These are phyloP conservation scores for Phytophthora cryptogea DNA, from an alignment of 352 stramenopile genomes.

Conservation along the genomic window DNA sequence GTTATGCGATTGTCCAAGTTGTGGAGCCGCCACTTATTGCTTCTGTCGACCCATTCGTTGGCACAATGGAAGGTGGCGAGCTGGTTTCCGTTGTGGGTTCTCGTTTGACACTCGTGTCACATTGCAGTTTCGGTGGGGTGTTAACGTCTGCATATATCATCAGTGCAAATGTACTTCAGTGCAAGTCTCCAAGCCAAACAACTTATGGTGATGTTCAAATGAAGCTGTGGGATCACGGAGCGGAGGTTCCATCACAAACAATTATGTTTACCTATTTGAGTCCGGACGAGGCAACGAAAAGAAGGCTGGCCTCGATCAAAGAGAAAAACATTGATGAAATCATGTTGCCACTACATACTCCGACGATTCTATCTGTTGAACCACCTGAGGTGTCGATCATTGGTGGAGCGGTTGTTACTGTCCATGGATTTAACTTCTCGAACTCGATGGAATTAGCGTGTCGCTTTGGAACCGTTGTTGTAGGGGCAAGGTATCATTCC, in stretches of 20 bases:
- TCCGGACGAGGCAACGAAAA: conserved; percentile 16
- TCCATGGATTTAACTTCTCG: conserved; percentile 78
- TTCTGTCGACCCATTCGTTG: conserved; percentile 36
- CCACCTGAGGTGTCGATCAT: conserved; percentile 17
- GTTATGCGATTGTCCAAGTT: conserved; percentile 45
- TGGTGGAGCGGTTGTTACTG: conserved; percentile 70
- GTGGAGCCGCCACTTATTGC: conserved; percentile 53
- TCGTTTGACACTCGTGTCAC: conserved; percentile 53
- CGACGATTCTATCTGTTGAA: conserved; percentile 28
- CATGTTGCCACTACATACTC: conserved; percentile 1
- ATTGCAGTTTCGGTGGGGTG: conserved; percentile 73
- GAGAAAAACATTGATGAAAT: neutral
- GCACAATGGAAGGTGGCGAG: conserved; percentile 42
- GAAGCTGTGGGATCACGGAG: conserved; percentile 43
- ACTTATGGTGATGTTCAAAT: conserved; percentile 45
- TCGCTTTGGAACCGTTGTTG: conserved; percentile 72
- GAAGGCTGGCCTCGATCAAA: conserved; percentile 2
- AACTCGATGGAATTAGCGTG: conserved; percentile 78
- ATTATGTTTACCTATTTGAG: conserved; percentile 56
- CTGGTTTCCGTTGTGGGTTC: conserved; percentile 51
- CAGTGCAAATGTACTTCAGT: conserved; percentile 34
- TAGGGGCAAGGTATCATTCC: conserved; percentile 58
- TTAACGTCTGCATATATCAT: conserved; percentile 36
- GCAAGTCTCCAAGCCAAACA: conserved; percentile 43
- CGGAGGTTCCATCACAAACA: conserved; percentile 41